Conservation (phyloP, 2,329 filamentous ascomycete species). For the Aspergillus sp. region DNA sequence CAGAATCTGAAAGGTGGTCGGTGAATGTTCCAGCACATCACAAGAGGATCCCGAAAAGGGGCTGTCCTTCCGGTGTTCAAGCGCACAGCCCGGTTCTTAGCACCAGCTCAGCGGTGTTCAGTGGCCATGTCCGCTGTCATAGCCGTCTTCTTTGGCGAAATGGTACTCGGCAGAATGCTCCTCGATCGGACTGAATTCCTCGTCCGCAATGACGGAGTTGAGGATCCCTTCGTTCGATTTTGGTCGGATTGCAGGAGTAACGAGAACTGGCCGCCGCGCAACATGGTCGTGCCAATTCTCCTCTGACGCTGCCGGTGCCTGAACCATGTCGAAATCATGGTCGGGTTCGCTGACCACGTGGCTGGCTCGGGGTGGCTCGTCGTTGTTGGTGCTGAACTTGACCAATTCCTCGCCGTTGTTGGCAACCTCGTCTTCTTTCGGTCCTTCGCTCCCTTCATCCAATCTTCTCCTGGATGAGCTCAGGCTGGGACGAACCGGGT, state of each 20-base stretch:
- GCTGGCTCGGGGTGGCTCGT: slow-evolving; percentile 46
- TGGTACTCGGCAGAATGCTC: slow-evolving; percentile 45
- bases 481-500: slow-evolving; percentile 40
- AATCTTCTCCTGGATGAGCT: slow-evolving; percentile 37
- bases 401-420: slow-evolving; percentile 76
- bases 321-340: slow-evolving; percentile 35
- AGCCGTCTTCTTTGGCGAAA: slow-evolving; percentile 52
- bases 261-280: slow-evolving; percentile 61
- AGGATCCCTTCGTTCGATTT: slow-evolving; percentile 63
- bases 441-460: slow-evolving; percentile 53
- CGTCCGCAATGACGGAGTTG: slow-evolving; percentile 41
- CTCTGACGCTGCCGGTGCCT: slow-evolving; percentile 22
- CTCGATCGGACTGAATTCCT: slow-evolving; percentile 34
- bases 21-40: slow-evolving; percentile 3
- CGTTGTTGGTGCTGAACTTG: slow-evolving; percentile 49
- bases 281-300: slow-evolving; percentile 53
- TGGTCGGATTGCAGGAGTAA: slow-evolving; percentile 58
- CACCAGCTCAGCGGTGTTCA: not conserved
- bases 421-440: slow-evolving; percentile 56
- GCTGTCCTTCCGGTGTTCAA: not conserved
- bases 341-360: slow-evolving; percentile 57
- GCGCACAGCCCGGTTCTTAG: not conserved
- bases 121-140: slow-evolving; percentile 17
- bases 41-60: not conserved
- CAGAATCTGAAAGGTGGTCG: not conserved